Evolutionary conservation across 352 stramenopile species (phyloP), one percentile per base, ranked within the genome.

Genomic region (Globisporangium cystogenes): DNA sequence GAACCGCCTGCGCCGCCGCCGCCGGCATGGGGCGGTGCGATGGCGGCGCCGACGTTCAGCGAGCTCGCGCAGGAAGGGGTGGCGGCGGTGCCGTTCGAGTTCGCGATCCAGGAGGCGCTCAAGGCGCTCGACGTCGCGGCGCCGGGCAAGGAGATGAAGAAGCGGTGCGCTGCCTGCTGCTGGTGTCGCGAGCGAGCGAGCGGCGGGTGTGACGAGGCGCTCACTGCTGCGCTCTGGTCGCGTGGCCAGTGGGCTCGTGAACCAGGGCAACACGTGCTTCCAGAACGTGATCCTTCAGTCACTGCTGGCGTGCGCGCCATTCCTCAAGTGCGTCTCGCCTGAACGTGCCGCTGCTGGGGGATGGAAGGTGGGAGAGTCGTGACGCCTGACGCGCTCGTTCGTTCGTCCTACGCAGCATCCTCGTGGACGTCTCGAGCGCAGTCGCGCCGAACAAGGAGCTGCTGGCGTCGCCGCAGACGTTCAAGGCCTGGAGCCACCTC

Each of bases 261-360:
- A 93, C 53, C 83, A 93, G 53, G 83, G 83, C 62, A 93, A 93
- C 52, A 93, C 83, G 51, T 93, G 83, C 65, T 93, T 93, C 64
- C 83, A 93, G 68, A 93, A 93, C 54, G 83, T 88, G 14, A 93
- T 90, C 48, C 70, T 93, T 65, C 83, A 93, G 70, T 90, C 80
- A 10, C 63, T 93, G 16, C 60, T 93, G 23, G 70, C 78, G 16
- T 93, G 83, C 54, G 68, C 80, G 20, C 83, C 81, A 33, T 90
- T 91, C 40, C 63, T 90, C 43, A 93, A 93, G 82, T 93, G 55
- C 39, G 73, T 74, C 43, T 35, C 7, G 21, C 20, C 31, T 35
- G 12, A 35, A 18, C 29, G 18, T 51, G n/a, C 31, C 35, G 3
- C 6, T 51, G 18, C 36, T 31, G 14, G 18, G 1, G 27, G 4